These are phyloP conservation scores for Colletotrichum spaethianum DNA, from an alignment of 2,329 filamentous ascomycete genomes.

Conservation along the genomic window DNA sequence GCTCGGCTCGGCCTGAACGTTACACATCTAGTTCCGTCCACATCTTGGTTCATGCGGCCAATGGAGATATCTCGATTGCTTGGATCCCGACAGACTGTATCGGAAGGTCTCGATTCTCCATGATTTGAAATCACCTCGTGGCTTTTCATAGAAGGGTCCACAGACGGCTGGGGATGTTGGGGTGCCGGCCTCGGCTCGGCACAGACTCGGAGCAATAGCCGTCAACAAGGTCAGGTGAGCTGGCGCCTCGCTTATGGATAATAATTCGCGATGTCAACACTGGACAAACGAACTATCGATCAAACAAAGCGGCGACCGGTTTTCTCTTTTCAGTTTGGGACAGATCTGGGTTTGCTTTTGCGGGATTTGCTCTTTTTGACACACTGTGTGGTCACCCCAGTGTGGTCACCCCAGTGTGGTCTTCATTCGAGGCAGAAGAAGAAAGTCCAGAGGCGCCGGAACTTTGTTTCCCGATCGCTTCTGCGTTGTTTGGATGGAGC, in stretches of 20 bases:
- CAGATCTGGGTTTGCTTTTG: not conserved
- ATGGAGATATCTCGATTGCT: not conserved
- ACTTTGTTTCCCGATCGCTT: not conserved
- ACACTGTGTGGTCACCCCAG: conserved; percentile 2
- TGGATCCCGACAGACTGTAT: not conserved
- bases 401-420: not conserved
- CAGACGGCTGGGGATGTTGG: not conserved
- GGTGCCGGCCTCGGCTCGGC: conserved; percentile 29
- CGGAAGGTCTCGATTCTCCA: not conserved
- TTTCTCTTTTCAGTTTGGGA: too few relatives aligned
- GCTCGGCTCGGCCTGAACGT: not conserved
- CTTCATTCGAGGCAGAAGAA: conserved; percentile 3
- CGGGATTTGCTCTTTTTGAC: not conserved
- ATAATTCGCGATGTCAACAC: not conserved
- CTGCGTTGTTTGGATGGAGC: not conserved
- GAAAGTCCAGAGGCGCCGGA: not conserved
- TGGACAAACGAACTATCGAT: not conserved
- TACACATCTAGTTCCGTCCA: not conserved
- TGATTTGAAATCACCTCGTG: not conserved
- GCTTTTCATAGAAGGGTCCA: not conserved
- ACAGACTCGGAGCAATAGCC: conserved; percentile 3
- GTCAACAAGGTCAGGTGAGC: not conserved
- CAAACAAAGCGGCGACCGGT: not conserved
- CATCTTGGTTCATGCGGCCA: not conserved
- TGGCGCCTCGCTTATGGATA: not conserved